phyloP scores from a whole-genome alignment of 1,284 basidiomycete species.

The Heterobasidion irregulare region DNA sequence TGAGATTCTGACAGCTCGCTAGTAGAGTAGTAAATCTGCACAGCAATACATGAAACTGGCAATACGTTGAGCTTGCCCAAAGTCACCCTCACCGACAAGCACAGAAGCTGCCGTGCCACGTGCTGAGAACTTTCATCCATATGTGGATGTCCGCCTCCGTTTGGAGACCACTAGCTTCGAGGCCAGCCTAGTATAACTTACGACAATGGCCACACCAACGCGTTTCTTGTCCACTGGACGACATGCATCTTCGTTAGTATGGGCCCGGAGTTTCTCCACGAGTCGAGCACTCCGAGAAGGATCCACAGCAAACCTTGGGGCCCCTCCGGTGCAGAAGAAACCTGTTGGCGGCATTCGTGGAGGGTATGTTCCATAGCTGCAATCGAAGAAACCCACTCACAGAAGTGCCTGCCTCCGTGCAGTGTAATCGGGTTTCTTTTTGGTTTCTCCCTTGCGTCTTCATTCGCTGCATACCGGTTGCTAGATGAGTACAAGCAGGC shows the following conservation, averaged over 20 bases:
- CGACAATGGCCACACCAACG: not conserved
- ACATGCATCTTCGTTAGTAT: constrained; percentile 14
- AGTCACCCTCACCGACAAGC: too few relatives aligned
- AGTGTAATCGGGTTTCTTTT: constrained; percentile 87
- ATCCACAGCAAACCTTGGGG: constrained; percentile 42
- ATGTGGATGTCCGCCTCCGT: not conserved
- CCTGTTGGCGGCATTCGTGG: constrained; percentile 82
- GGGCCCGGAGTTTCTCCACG: constrained; percentile 27
- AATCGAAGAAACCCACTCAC: not conserved
- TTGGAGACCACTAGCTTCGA: too few relatives aligned
- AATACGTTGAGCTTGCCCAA: too few relatives aligned
- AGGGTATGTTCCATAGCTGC: constrained; percentile 42
- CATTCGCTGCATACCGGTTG: constrained; percentile 80
- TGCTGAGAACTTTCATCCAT: not conserved
- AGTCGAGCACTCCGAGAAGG: constrained; percentile 38
- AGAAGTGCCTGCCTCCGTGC: not conserved
- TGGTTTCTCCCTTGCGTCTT: constrained; percentile 81
- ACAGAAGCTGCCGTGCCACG: not conserved
- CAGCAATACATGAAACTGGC: too few relatives aligned
- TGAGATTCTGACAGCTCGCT: too few relatives aligned
- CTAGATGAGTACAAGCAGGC: constrained; percentile 88
- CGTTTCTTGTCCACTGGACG: constrained; percentile 3
- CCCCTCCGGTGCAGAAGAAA: constrained; percentile 55
- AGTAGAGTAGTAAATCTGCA: too few relatives aligned
- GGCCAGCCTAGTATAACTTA: too few relatives aligned